Percentiles rank a stretch among this genome's conserved stretches.
Evolutionary conservation across 2,329 filamentous ascomycete species (phyloP).

Genomic region (Diaporthe citri): DNA sequence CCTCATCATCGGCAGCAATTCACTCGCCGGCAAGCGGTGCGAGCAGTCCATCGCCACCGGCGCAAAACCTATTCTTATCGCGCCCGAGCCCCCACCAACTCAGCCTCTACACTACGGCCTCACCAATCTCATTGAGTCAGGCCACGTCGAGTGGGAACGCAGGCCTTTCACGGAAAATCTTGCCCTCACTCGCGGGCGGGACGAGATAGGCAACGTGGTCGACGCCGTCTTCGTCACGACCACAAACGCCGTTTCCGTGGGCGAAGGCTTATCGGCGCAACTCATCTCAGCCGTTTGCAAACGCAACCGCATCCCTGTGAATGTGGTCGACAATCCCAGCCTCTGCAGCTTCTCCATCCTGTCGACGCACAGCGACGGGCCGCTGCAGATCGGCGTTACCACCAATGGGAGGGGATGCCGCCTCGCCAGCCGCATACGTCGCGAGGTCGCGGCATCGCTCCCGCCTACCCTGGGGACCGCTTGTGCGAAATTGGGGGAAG

Average conservation of each 20-base stretch:
- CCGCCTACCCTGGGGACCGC: constrained; percentile 81
- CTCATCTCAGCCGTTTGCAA: constrained; percentile 82
- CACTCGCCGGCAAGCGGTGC: constrained; percentile 88
- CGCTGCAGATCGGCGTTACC: constrained; percentile 93
- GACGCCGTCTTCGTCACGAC: constrained; percentile 92
- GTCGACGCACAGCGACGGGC: constrained; percentile 89
- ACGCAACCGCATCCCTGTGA: constrained; percentile 87
- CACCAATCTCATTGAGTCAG: constrained; percentile 74
- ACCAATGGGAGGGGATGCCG: constrained; percentile 97
- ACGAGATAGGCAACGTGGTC: constrained; percentile 81
- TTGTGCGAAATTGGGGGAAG: constrained; percentile 80
- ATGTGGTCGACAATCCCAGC: constrained; percentile 87
- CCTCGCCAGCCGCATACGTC: constrained; percentile 86
- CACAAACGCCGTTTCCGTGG: constrained; percentile 12
- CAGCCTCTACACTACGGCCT: constrained; percentile 70
- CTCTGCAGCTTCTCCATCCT: constrained; percentile 93
- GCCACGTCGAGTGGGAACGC: constrained; percentile 74
- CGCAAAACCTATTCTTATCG: constrained; percentile 83
- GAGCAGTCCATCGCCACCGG: constrained; percentile 84
- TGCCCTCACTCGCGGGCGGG: constrained; percentile 81
- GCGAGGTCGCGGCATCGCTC: constrained; percentile 86
- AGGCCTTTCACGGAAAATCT: constrained; percentile 78
- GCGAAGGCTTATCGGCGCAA: constrained; percentile 40
- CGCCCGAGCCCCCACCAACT: constrained; percentile 65
- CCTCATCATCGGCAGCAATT: constrained; percentile 86